Conservation (phyloP, 1,284 basidiomycete species). For the Trametes polyzona region DNA sequence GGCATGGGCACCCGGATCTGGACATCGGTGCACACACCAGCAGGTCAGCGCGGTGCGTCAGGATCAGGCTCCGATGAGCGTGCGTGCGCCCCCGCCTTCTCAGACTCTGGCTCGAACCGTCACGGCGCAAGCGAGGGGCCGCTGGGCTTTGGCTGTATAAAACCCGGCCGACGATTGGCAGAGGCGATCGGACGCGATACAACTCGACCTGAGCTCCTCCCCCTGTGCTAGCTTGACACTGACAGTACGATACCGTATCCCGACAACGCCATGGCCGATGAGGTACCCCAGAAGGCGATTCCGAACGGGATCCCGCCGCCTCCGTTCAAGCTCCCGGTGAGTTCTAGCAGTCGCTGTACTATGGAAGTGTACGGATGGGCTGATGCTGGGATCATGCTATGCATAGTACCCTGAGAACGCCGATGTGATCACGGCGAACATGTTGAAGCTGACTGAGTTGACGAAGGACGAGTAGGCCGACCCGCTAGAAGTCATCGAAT, state of each 20-base stretch:
- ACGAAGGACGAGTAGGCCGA: conserved; percentile 45
- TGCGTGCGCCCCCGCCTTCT: conserved; percentile 2
- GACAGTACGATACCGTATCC: background rate
- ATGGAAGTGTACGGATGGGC: background rate
- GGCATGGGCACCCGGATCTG: conserved; percentile 24
- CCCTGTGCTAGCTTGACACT: background rate
- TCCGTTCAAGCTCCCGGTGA: conserved; percentile 36
- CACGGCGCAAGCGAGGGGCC: background rate
- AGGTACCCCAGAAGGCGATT: conserved; percentile 20
- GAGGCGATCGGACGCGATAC: conserved; percentile 1
- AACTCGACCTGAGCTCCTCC: background rate
- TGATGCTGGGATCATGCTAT: background rate
- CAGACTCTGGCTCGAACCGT: background rate
- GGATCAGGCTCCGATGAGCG: background rate
- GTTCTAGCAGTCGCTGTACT: conserved; percentile 7
- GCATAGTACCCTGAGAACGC: conserved; percentile 54
- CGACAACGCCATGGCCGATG: conserved; percentile 8
- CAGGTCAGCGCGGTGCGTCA: background rate
- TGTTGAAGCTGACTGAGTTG: conserved; percentile 50
- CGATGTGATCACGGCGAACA: conserved; percentile 61
- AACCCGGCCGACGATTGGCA: background rate
- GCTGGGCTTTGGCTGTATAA: conserved; percentile 13
- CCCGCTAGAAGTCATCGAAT: background rate
- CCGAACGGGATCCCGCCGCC: conserved; percentile 37
- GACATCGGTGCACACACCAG: conserved; percentile 12